Evolutionary conservation across 2,329 filamentous ascomycete genomes (phyloP).

Genomic region (Helminthosporium solani): DNA sequence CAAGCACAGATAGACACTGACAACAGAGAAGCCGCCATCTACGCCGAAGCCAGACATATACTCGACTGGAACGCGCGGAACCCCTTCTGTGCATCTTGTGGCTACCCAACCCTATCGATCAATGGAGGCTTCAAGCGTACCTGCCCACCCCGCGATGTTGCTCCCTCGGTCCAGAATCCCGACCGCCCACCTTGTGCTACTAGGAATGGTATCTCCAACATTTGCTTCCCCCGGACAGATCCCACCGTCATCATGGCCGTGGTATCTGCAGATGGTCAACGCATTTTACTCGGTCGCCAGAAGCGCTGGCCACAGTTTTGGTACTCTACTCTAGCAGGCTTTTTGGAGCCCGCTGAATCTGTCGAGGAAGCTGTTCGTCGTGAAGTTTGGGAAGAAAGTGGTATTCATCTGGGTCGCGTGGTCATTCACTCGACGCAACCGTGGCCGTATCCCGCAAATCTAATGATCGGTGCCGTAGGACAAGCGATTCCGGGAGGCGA

Average conservation of each 20-base stretch:
- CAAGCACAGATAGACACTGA: not conserved
- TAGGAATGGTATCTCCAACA: constrained; percentile 81
- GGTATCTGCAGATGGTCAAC: constrained; percentile 74
- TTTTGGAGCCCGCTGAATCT: constrained; percentile 53
- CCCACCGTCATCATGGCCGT: constrained; percentile 95
- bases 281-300: constrained; percentile 79
- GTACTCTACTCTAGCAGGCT: constrained; percentile 77
- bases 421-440: constrained; percentile 55
- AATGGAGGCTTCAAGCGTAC: constrained; percentile 79
- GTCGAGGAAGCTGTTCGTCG: constrained; percentile 54
- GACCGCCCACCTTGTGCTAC: constrained; percentile 74
- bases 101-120: constrained; percentile 74
- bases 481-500: constrained; percentile 82
- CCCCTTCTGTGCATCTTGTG: constrained; percentile 88
- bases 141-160: constrained; percentile 70
- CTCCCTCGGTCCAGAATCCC: constrained; percentile 46
- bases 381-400: constrained; percentile 54
- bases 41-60: constrained; percentile 82
- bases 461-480: constrained; percentile 69
- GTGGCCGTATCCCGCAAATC: constrained; percentile 56
- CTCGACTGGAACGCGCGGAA: constrained; percentile 95
- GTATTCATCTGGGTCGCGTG: constrained; percentile 50
- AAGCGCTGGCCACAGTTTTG: constrained; percentile 80
- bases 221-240: constrained; percentile 88
- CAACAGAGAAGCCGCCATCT: constrained; percentile 70